Evolutionary conservation across 495 filamentous ascomycete species (phyloP), one percentile per base, ranked within the genome.

Genomic region (Letharia lupina): DNA sequence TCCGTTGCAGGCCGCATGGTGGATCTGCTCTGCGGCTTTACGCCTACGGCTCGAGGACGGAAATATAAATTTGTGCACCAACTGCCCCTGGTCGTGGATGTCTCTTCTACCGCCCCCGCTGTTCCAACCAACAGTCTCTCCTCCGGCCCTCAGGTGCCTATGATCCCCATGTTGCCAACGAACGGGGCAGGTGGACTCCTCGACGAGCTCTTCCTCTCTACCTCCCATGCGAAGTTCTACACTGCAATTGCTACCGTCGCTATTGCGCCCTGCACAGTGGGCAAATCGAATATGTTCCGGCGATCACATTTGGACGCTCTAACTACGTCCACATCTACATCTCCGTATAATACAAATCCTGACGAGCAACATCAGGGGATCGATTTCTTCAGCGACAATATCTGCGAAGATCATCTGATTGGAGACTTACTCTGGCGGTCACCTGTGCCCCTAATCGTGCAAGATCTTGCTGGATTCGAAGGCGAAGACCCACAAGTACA

Each of bases 271-370:
- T 98, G 95, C 75, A 90, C 95, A 63, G 89, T 98, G 9, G 94
- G 94, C 37, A 99, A 99, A 77, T 95, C 90, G 63, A 98, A 94
- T 77, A 96, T 99, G 89, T 98, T 98, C 80, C 89, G 94, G 39
- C 89, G 87, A 60, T 93, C 92, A 0, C 93, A 99, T 71, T 85
- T 99, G 37, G 83, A 91, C 72, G 82, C 82, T 65, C 82, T 95
- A 28, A 97, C 93, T n/a, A 73, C 81, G 78, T 12, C 61, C 74
- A 81, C 69, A 16, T 62, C 74, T 1, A 69, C 61, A 12, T 64
- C 73, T 40, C 66, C 71, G 35, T 65, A 68, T 73, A 75, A 41
- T 68, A 82, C 70, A 67, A 77, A 68, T 73, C 81, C 41, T 12
- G 42, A 28, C 42, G 45, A 62, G 62, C 70, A 77, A 60, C 69